Evolutionary conservation across 1,284 basidiomycete species (phyloP), one percentile per base, ranked within the genome.

Genomic region (Sparassis latifolia): DNA sequence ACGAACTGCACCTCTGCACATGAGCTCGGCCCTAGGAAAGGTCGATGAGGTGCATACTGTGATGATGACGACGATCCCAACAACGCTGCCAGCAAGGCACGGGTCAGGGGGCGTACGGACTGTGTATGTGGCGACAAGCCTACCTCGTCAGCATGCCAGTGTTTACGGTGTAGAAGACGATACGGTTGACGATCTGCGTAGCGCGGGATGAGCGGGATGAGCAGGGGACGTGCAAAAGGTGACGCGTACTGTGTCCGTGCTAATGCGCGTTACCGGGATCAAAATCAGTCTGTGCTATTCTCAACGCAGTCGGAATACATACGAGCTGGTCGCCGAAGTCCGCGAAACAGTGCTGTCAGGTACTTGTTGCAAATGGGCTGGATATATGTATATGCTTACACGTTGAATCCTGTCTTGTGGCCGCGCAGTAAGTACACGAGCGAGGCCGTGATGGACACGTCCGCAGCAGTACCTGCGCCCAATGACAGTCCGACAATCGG

Each of bases 131-230:
- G n/a, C n/a, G n/a, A n/a, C n/a, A n/a, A n/a, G n/a, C n/a, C n/a
- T n/a, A n/a, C n/a, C n/a, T 55, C 9, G 54, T 53, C 3, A 58
- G 46, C 27, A 54, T 27, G 10, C 56, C 56, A 41, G 52, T 55
- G 47, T 58, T 58, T 28, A 58, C 51, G 2, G 52, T 54, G 54
- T 54, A 58, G 43, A 55, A 58, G 12, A 49, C 53, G 33, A 58
- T 48, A 40, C 50, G 53, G 47, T 55, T 54, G 4, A 58, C 43
- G 29, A 51, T 40, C 50, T 56, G n/a, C n/a, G n/a, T n/a, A n/a
- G 20, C 5, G 32, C 4, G 3, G 40, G n/a, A n/a, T n/a, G n/a
- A n/a, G n/a, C n/a, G n/a, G n/a, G n/a, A n/a, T n/a, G n/a, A n/a
- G n/a, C n/a, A n/a, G n/a, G n/a, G n/a, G n/a, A n/a, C n/a, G n/a